Evolutionary conservation across 495 filamentous ascomycete species (phyloP).

Genomic region (Talaromyces thailandensis): DNA sequence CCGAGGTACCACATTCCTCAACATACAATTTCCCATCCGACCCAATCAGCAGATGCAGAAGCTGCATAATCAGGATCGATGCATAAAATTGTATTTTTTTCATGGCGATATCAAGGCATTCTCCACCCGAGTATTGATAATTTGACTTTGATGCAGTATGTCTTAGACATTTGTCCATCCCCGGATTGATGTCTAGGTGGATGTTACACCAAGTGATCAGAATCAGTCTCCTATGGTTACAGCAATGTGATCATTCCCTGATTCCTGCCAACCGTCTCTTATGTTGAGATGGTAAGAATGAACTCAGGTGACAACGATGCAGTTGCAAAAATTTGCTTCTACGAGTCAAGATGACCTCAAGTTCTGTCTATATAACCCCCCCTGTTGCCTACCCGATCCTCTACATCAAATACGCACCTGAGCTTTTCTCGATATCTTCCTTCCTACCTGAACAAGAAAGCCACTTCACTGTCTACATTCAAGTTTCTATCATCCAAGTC

Average conservation of each 20-base stretch:
- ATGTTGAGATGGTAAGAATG: not conserved
- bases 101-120: not conserved
- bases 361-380: not conserved
- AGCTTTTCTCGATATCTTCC: not conserved
- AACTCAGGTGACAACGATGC: not conserved
- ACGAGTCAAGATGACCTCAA: not conserved
- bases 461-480: not conserved
- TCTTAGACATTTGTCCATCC: not conserved
- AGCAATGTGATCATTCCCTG: not conserved
- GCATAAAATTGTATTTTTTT: not conserved
- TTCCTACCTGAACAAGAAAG: not conserved
- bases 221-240: slow-evolving; percentile 1
- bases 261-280: not conserved
- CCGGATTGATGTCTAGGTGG: not conserved
- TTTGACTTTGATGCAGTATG: not conserved
- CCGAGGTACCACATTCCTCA: not conserved
- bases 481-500: not conserved
- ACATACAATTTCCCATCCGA: not conserved
- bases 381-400: not conserved
- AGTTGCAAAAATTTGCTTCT: not conserved
- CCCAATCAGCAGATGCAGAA: not conserved
- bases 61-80: not conserved
- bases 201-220: not conserved
- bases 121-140: not conserved
- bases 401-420: not conserved